phyloP scores from a whole-genome alignment of 768 basidiomycete genomes.

The Agaricus blazei region DNA sequence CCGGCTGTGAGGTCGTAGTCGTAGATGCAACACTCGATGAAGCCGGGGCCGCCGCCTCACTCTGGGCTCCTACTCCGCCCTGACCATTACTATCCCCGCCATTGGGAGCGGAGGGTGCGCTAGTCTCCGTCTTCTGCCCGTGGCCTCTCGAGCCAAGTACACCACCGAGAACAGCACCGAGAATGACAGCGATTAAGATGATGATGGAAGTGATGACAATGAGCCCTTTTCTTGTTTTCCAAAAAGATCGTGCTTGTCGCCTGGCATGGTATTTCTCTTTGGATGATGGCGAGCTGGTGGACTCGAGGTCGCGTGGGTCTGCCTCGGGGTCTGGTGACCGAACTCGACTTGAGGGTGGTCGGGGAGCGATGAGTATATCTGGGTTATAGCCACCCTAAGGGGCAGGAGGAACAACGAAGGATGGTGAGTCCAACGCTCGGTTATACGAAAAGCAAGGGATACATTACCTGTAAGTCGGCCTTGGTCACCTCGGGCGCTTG shows the following conservation, averaged over 20 bases:
- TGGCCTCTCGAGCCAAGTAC: slow-evolving; percentile 43
- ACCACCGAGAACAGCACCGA: slow-evolving; percentile 51
- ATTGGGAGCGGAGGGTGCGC: background rate
- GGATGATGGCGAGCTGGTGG: slow-evolving; percentile 13
- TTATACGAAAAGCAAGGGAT: too few species aligned
- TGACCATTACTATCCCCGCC: background rate
- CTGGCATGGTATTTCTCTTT: slow-evolving; percentile 23
- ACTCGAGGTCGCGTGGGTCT: slow-evolving; percentile 3
- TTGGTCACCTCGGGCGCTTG: slow-evolving; percentile 5
- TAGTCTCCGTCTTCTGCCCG: background rate
- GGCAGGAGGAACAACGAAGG: background rate
- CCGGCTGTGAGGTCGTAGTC: too few species aligned
- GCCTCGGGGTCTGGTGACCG: slow-evolving; percentile 14
- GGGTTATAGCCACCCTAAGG: slow-evolving; percentile 22
- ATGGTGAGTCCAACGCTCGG: background rate
- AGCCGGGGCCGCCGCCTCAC: too few species aligned
- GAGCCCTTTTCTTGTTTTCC: slow-evolving; percentile 46
- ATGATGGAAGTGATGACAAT: background rate
- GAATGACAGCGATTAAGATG: slow-evolving; percentile 19
- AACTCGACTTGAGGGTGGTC: background rate
- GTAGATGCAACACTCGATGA: too few species aligned
- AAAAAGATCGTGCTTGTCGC: slow-evolving; percentile 25
- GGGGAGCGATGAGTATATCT: slow-evolving; percentile 15
- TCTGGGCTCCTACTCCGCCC: too few species aligned
- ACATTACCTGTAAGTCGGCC: slow-evolving; percentile 7